Conservation (phyloP, 768 basidiomycete genomes). For the Floccularia luteovirens region DNA sequence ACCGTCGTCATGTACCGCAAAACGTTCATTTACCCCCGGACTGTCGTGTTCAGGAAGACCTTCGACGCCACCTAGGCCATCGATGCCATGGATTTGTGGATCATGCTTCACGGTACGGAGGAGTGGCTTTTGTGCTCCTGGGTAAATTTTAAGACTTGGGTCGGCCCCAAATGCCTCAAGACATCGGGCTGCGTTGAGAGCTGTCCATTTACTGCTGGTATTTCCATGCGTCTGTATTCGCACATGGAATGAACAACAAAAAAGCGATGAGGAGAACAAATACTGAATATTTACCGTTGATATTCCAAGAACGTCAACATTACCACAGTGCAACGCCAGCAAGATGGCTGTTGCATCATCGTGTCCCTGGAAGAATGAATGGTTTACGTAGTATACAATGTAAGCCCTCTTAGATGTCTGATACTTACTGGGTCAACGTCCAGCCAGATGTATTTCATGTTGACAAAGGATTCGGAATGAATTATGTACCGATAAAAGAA, state of each 20-base stretch:
- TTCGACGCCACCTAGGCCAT: slow-evolving; percentile 81
- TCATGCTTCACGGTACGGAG: slow-evolving; percentile 55
- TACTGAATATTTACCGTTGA: slow-evolving; percentile 54
- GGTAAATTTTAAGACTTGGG: slow-evolving; percentile 48
- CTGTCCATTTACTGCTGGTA: slow-evolving; percentile 50
- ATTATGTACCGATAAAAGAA: too few species aligned
- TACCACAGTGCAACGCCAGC: slow-evolving; percentile 58
- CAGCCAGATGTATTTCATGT: slow-evolving; percentile 45
- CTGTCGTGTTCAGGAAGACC: slow-evolving; percentile 51
- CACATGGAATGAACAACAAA: too few species aligned
- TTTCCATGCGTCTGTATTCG: slow-evolving; percentile 75
- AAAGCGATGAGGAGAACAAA: not conserved
- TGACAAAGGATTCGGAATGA: too few species aligned
- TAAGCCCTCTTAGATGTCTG: not conserved
- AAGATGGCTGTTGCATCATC: slow-evolving; percentile 86
- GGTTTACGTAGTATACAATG: not conserved
- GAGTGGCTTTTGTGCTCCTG: slow-evolving; percentile 66
- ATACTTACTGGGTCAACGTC: slow-evolving; percentile 57
- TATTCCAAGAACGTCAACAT: slow-evolving; percentile 70
- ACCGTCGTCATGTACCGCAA: slow-evolving; percentile 36
- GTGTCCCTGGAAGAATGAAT: slow-evolving; percentile 55
- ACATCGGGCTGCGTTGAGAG: slow-evolving; percentile 70
- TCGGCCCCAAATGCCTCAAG: slow-evolving; percentile 69
- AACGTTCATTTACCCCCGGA: slow-evolving; percentile 39
- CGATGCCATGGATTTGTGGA: slow-evolving; percentile 74